Evolutionary conservation across 2,329 filamentous ascomycete genomes (phyloP), one percentile per base, ranked within the genome.

Genomic region (Neocucurbitaria cava): DNA sequence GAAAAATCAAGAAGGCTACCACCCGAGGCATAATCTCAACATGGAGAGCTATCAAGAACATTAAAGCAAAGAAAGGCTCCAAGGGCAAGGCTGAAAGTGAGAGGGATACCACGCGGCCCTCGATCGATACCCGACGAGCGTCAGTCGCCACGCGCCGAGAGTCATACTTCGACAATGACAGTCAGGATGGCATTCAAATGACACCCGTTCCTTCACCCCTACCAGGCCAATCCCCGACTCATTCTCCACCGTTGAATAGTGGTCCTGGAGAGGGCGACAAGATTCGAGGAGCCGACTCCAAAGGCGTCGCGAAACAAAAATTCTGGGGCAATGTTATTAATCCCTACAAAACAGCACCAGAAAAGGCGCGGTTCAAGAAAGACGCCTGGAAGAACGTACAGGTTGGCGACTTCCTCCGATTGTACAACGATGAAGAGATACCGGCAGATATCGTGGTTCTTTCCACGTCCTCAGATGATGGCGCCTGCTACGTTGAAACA

Each of bases 401-500:
- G 67, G 95, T 99, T 8, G 95, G 95, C 43, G 95, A 99, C 76
- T 98, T 96, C 76, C 89, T 99, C 49, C 91, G 96, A 63, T 85
- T 99, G 46, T 98, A 97, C 79, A 97, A 96, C 69, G 90, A 96
- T 64, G 95, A 99, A 69, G 92, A 96, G 65, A 87, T 99, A 21
- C 96, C 95, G 1, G 94, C 95, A 43, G 95, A 99, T 76, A 82
- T 99, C 42, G 89, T 98, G 43, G 90, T 99, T 39, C 79, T 99
- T 21, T 91, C 95, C 2, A 98, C 95, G 0, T 96, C 95, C 2
- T 95, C 98, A 66, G 85, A 89, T 0, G 95, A 99, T 66, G 95
- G 95, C 46, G 91, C 91, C 33, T 99, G 95, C 77, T 99, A 97
- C 68, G 90, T 99, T 20, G 95, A 99, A 77, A 99, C 95, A 2